A percentile compares a stretch with the other conserved stretches of the same genome.
phyloP scores from a whole-genome alignment of 805 yeast genomes.

The Ogataea saltuana region DNA sequence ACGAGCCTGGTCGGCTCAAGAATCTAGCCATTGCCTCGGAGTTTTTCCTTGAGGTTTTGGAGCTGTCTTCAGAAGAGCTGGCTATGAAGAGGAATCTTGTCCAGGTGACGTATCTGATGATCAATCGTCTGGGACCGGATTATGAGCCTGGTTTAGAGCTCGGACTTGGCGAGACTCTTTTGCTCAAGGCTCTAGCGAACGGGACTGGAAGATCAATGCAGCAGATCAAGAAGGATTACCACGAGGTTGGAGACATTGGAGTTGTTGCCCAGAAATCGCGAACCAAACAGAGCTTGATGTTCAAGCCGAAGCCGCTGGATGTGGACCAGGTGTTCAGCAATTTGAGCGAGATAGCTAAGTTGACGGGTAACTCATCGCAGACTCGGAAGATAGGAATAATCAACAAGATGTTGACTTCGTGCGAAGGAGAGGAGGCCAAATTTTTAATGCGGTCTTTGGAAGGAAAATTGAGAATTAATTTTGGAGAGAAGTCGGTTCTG shows the following conservation, averaged over 20 bases:
- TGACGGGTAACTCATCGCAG: conserved; percentile 83
- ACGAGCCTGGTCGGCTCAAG: conserved; percentile 79
- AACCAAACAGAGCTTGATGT: conserved; percentile 87
- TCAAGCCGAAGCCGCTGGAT: conserved; percentile 81
- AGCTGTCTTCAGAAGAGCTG: conserved; percentile 45
- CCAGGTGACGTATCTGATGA: conserved; percentile 77
- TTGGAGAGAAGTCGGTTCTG: conserved; percentile 91
- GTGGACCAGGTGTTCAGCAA: conserved; percentile 71
- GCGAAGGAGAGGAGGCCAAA: conserved; percentile 86
- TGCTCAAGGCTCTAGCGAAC: conserved; percentile 86
- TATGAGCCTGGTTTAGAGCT: conserved; percentile 86
- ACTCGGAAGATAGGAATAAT: conserved; percentile 73
- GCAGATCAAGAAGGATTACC: conserved; percentile 73
- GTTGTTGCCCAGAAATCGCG: conserved; percentile 82
- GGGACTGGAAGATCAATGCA: conserved; percentile 79
- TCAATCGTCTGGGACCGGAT: conserved; percentile 91
- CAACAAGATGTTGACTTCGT: conserved; percentile 80
- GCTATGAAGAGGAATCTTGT: conserved; percentile 45
- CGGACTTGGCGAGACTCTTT: conserved; percentile 88
- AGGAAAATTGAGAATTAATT: conserved; percentile 88
- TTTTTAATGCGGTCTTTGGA: conserved; percentile 86
- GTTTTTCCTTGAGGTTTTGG: conserved; percentile 65
- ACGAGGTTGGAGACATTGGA: conserved; percentile 87
- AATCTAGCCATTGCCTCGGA: conserved; percentile 75
- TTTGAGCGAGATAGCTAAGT: conserved; percentile 72